phyloP scores from a whole-genome alignment of 306 rosid genomes.

The Prosopis cineraria region DNA sequence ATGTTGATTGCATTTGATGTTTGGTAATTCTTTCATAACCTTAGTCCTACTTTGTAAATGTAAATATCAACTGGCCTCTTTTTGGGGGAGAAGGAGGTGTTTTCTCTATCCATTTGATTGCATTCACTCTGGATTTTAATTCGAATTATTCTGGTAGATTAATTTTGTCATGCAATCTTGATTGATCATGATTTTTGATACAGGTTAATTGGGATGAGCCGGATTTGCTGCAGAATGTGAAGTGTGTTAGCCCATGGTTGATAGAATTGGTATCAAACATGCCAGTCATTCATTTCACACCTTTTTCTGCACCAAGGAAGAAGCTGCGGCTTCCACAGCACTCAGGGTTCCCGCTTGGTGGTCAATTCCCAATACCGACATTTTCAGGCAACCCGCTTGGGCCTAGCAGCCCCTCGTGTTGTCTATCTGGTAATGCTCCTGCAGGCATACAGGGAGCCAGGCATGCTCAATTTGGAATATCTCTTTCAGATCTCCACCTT shows the following conservation, averaged over 20 bases:
- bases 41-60: neutral
- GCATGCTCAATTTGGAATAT: slow-evolving; percentile 96
- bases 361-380: slow-evolving; percentile 62
- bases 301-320: slow-evolving; percentile 84
- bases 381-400: slow-evolving; percentile 82
- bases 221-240: slow-evolving; percentile 95
- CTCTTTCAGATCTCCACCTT: slow-evolving; percentile 81
- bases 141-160: neutral
- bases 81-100: neutral
- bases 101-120: slow-evolving; percentile 15
- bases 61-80: neutral
- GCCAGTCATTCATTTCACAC: slow-evolving; percentile 63
- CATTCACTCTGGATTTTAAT: neutral
- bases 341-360: slow-evolving; percentile 62
- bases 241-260: slow-evolving; percentile 97
- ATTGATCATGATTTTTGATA: slow-evolving; percentile 18
- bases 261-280: slow-evolving; percentile 80
- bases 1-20: neutral
- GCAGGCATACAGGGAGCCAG: slow-evolving; percentile 99
- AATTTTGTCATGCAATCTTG: slow-evolving; percentile 1
- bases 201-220: slow-evolving; percentile 99
- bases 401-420: slow-evolving; percentile 84
- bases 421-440: slow-evolving; percentile 80
- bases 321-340: slow-evolving; percentile 73
- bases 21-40: neutral